Percentiles rank a stretch among this genome's conserved stretches.
Conservation (phyloP, 2,329 filamentous ascomycete genomes). For the Thelonectria discophora region DNA sequence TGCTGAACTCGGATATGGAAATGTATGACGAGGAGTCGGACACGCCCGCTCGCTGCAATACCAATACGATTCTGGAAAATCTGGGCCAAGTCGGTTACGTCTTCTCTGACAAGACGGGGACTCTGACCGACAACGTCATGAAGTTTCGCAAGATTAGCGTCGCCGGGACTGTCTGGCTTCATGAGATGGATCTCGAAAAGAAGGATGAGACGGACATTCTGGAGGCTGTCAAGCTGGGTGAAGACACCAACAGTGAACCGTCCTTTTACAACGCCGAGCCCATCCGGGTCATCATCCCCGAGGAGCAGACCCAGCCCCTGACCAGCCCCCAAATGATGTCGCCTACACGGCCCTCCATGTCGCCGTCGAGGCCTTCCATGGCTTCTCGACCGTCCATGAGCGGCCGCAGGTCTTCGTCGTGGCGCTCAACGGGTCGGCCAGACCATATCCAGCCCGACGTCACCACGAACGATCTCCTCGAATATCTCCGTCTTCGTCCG, state of each 20-base stretch:
- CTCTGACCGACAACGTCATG: conserved; percentile 94
- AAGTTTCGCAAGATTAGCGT: conserved; percentile 93
- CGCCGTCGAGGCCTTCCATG: conserved; percentile 42
- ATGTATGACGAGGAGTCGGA: conserved; percentile 90
- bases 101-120: conserved; percentile 95
- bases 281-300: conserved; percentile 44
- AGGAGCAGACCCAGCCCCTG: conserved; percentile 35
- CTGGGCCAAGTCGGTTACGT: conserved; percentile 89
- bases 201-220: conserved; percentile 35
- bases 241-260: conserved; percentile 37
- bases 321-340: conserved; percentile 35
- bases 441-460: conserved; percentile 64
- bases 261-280: conserved; percentile 44
- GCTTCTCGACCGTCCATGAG: conserved; percentile 43
- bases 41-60: conserved; percentile 88
- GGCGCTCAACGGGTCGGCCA: conserved; percentile 58
- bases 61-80: conserved; percentile 94
- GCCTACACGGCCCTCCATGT: conserved; percentile 46
- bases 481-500: conserved; percentile 79
- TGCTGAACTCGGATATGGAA: conserved; percentile 81
- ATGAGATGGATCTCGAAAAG: conserved; percentile 74
- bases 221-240: conserved; percentile 31
- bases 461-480: conserved; percentile 77
- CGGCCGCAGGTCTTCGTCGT: conserved; percentile 57
- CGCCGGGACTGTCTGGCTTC: conserved; percentile 87